phyloP scores from a whole-genome alignment of 2,329 filamentous ascomycete species.

The Penicillium sp. region DNA sequence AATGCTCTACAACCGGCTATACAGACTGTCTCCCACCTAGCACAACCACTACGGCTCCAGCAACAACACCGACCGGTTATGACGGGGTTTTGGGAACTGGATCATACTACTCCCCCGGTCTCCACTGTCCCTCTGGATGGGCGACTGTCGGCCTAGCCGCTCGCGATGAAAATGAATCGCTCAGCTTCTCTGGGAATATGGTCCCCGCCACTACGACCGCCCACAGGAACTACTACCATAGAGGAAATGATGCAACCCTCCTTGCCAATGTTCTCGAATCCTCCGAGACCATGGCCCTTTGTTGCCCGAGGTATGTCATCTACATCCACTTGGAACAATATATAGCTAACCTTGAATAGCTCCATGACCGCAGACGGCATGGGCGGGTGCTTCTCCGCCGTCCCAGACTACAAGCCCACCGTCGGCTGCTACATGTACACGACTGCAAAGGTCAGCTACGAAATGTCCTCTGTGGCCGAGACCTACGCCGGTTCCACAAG shows the following conservation, averaged over 20 bases:
- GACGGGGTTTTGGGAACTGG: not conserved
- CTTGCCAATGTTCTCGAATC: not conserved
- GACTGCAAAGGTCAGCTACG: not conserved
- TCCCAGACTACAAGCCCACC: not conserved
- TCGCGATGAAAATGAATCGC: not conserved
- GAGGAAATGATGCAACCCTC: not conserved
- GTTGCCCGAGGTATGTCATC: not conserved
- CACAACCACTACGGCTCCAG: slow-evolving; percentile 1
- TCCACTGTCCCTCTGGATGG: slow-evolving; percentile 11
- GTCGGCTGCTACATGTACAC: not conserved
- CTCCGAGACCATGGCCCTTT: not conserved
- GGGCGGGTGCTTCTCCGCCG: slow-evolving; percentile 2
- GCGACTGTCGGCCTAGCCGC: slow-evolving; percentile 1
- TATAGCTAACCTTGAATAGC: not conserved
- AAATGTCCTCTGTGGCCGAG: not conserved
- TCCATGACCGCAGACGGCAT: not conserved
- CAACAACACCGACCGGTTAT: not conserved
- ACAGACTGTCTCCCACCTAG: not conserved
- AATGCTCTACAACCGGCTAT: not conserved
- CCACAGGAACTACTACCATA: not conserved
- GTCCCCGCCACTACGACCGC: not conserved
- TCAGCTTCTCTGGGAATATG: slow-evolving; percentile 2
- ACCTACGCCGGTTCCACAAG: not conserved
- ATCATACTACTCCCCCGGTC: slow-evolving; percentile 11
- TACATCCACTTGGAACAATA: not conserved